Evolutionary conservation across 2,329 filamentous ascomycete genomes (phyloP).

Genomic region (Xylariales sp.): DNA sequence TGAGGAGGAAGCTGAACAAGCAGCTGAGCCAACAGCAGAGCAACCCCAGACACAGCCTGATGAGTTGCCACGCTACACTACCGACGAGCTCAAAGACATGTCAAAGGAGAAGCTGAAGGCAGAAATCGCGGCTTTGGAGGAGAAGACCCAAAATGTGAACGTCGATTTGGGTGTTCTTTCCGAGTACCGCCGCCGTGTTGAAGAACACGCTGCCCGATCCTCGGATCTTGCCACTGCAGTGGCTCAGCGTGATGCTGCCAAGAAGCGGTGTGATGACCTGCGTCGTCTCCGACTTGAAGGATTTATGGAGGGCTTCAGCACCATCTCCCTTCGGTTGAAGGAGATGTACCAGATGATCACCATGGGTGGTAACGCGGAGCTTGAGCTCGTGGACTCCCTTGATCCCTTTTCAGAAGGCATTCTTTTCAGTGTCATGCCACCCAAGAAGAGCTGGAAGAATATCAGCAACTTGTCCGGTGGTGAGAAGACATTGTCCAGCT

Average conservation of each 20-base stretch:
- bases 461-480: slow-evolving; percentile 94
- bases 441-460: slow-evolving; percentile 99
- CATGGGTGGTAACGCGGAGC: slow-evolving; percentile 96
- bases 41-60: slow-evolving; percentile 32
- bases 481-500: slow-evolving; percentile 90
- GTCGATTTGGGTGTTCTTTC: slow-evolving; percentile 86
- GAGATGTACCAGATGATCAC: slow-evolving; percentile 99
- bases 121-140: slow-evolving; percentile 59
- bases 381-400: slow-evolving; percentile 92
- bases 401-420: slow-evolving; percentile 98
- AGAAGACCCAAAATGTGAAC: slow-evolving; percentile 75
- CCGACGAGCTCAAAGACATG: slow-evolving; percentile 65
- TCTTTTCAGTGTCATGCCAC: slow-evolving; percentile 96
- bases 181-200: slow-evolving; percentile 81
- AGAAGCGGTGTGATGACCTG: slow-evolving; percentile 89
- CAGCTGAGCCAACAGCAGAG: slow-evolving; percentile 12
- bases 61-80: slow-evolving; percentile 73
- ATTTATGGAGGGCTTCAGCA: slow-evolving; percentile 97
- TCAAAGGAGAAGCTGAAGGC: slow-evolving; percentile 56
- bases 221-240: slow-evolving; percentile 80
- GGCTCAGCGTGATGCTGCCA: slow-evolving; percentile 74
- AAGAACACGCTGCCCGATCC: slow-evolving; percentile 77
- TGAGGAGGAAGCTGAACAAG: slow-evolving; percentile 13
- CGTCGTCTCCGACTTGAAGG: slow-evolving; percentile 86
- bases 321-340: slow-evolving; percentile 90